A percentile compares a stretch with the other conserved stretches of the same genome.
Conservation (phyloP, 257 asterid genomes). For the Anisodus tanguticus region DNA sequence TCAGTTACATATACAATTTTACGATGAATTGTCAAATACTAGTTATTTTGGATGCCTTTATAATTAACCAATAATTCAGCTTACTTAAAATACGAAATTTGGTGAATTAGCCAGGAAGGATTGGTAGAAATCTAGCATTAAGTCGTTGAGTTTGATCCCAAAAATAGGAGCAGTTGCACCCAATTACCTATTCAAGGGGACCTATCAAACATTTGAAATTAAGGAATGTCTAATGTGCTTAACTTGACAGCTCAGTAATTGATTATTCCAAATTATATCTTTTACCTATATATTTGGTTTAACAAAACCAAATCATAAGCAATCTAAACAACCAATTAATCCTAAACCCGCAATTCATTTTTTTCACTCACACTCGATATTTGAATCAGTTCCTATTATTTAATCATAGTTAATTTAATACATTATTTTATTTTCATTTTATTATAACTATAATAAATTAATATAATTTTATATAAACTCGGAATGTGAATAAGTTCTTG, state of each 20-base stretch:
- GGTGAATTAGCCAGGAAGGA: not conserved
- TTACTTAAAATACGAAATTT: constrained; percentile 1
- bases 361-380: not conserved
- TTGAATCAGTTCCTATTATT: not conserved
- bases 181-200: not conserved
- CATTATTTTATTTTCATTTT: not conserved
- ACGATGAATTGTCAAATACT: not conserved
- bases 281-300: not conserved
- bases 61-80: not conserved
- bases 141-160: constrained; percentile 1
- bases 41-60: not conserved
- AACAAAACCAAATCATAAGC: constrained; percentile 22
- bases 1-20: not conserved
- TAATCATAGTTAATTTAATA: not conserved
- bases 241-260: constrained; percentile 25
- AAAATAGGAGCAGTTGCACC: constrained; percentile 17
- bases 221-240: constrained; percentile 34
- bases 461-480: not conserved
- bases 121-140: not conserved
- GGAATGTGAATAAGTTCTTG: not conserved
- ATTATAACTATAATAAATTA: not conserved
- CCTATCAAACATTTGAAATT: constrained; percentile 3
- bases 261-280: constrained; percentile 8
- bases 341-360: not conserved
- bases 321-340: not conserved